phyloP scores from a whole-genome alignment of 2,329 filamentous ascomycete genomes.

The Pseudogymnoascus sp. region DNA sequence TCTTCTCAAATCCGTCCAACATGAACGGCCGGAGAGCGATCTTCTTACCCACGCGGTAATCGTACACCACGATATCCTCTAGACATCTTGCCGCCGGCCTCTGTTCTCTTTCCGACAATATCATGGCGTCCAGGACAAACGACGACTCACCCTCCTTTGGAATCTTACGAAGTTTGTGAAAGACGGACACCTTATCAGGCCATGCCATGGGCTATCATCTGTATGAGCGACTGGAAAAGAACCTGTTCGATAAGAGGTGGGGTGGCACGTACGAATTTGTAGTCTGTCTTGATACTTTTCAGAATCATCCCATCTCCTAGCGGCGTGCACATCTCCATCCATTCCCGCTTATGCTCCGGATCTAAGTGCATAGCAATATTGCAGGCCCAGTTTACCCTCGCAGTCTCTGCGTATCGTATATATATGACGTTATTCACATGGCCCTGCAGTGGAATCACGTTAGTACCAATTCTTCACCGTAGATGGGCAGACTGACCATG shows the following conservation, averaged over 20 bases:
- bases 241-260: neutral
- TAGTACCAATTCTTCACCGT: slow-evolving; percentile 1
- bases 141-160: slow-evolving; percentile 42
- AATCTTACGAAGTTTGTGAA: slow-evolving; percentile 63
- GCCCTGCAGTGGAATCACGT: slow-evolving; percentile 36
- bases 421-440: slow-evolving; percentile 88
- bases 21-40: slow-evolving; percentile 53
- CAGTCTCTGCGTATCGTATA: slow-evolving; percentile 75
- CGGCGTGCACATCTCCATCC: slow-evolving; percentile 64
- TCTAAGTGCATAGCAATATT: slow-evolving; percentile 62
- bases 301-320: slow-evolving; percentile 67
- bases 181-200: slow-evolving; percentile 75
- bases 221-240: neutral
- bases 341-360: slow-evolving; percentile 53
- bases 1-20: slow-evolving; percentile 51
- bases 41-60: slow-evolving; percentile 57
- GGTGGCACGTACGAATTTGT: slow-evolving; percentile 66
- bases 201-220: slow-evolving; percentile 67
- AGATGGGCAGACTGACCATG: slow-evolving; percentile 41
- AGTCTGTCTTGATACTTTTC: slow-evolving; percentile 72
- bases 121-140: slow-evolving; percentile 53
- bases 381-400: slow-evolving; percentile 69
- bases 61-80: slow-evolving; percentile 76
- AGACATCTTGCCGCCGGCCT: slow-evolving; percentile 65
- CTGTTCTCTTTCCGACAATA: slow-evolving; percentile 70